A percentile compares a stretch with the other conserved stretches of the same genome.
Evolutionary conservation across 768 basidiomycete genomes (phyloP).

Genomic region (Collybia mongolica): DNA sequence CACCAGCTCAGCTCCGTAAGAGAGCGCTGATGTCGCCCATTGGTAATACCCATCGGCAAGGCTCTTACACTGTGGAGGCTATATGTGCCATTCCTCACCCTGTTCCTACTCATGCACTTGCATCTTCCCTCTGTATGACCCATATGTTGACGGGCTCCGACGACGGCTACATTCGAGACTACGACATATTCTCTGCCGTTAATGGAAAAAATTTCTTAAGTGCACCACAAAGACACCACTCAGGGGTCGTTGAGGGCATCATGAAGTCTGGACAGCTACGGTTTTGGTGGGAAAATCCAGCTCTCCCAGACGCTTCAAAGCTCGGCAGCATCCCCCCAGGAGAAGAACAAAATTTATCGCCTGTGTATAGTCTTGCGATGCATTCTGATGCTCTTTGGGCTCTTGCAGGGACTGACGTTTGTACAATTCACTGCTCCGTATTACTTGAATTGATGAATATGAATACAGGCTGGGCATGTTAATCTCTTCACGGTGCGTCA

Average conservation of each 20-base stretch:
- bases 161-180: conserved; percentile 91
- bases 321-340: conserved; percentile 22
- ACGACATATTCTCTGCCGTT: conserved; percentile 85
- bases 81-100: conserved; percentile 91
- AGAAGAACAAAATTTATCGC: conserved; percentile 52
- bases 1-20: conserved; percentile 55
- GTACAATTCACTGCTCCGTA: conserved; percentile 21
- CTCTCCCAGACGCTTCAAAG: conserved; percentile 26
- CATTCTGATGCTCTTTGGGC: conserved; percentile 95
- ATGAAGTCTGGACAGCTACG: conserved; percentile 86
- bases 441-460: conserved; percentile 10
- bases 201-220: conserved; percentile 88
- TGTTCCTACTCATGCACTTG: conserved; percentile 83
- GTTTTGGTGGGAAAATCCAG: conserved; percentile 90
- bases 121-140: conserved; percentile 82
- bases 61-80: conserved; percentile 84
- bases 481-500: conserved; percentile 93
- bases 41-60: conserved; percentile 34
- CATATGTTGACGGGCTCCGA: conserved; percentile 90
- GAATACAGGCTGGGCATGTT: conserved; percentile 76
- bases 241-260: conserved; percentile 87
- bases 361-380: conserved; percentile 89
- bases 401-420: conserved; percentile 82
- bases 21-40: conserved; percentile 35
- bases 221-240: conserved; percentile 85